phyloP scores from a whole-genome alignment of 2,329 filamentous ascomycete genomes.

The Septoria petroselini region DNA sequence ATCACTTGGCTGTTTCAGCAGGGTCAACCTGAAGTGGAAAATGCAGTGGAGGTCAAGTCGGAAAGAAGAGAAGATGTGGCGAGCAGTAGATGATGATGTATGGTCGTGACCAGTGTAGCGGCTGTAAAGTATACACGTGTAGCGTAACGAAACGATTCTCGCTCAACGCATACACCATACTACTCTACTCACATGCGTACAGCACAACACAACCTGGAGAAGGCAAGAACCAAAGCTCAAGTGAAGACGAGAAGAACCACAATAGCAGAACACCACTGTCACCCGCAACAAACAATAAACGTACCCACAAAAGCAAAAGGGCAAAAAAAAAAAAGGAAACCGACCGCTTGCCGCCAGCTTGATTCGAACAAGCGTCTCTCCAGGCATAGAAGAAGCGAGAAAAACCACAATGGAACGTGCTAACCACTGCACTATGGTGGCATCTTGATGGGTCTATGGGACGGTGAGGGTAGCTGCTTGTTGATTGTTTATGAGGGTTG shows the following conservation, averaged over 20 bases:
- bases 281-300: background rate
- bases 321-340: background rate
- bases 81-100: no score
- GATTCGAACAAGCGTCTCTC: conserved; percentile 15
- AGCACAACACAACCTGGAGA: no score
- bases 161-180: no score
- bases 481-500: background rate
- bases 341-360: background rate
- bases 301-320: background rate
- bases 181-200: no score
- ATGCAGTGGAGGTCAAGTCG: background rate
- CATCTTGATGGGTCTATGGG: no score
- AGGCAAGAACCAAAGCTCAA: no score
- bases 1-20: conserved; percentile 1
- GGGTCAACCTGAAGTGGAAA: background rate
- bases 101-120: no score
- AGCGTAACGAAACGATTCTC: no score
- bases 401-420: conserved; percentile 16
- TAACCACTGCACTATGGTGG: conserved; percentile 17
- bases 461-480: background rate
- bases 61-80: no score
- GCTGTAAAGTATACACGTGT: no score
- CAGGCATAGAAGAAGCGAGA: background rate
- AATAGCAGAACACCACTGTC: no score
- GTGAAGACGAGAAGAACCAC: background rate